Evolutionary conservation across 192 early-diverging fungal species (phyloP).

Genomic region (Podochytrium sp.): DNA sequence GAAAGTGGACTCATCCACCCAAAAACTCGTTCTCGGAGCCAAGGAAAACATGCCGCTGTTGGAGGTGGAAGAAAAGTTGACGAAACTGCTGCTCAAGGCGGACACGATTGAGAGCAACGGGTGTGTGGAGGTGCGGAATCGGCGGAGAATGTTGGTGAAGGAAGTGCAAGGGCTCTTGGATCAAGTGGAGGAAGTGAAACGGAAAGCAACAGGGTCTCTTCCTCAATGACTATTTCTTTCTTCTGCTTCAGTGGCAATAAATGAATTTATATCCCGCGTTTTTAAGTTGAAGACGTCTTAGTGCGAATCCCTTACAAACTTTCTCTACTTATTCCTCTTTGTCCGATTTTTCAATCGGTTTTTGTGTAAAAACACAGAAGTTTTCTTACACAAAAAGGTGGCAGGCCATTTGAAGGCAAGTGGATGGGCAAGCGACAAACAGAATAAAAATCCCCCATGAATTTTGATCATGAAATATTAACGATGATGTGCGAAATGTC

Average conservation of each 20-base stretch:
- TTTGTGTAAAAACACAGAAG: too few species aligned
- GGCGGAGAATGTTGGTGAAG: neutral
- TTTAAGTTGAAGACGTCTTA: too few species aligned
- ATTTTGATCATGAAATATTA: too few species aligned
- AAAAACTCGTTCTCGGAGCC: neutral
- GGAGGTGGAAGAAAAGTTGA: constrained; percentile 17
- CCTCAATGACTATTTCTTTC: neutral
- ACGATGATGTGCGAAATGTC: too few species aligned
- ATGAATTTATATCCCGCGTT: too few species aligned
- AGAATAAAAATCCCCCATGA: too few species aligned
- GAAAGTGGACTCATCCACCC: neutral
- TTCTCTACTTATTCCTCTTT: too few species aligned
- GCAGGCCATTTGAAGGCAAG: too few species aligned
- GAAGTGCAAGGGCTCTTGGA: constrained; percentile 11
- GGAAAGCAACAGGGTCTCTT: neutral
- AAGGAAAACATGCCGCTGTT: constrained; percentile 5
- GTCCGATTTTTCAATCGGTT: too few species aligned
- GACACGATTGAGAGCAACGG: constrained; percentile 11
- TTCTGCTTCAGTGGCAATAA: neutral
- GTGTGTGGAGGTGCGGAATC: neutral
- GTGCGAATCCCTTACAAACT: too few species aligned
- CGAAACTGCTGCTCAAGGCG: constrained; percentile 2
- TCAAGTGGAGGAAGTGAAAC: neutral
- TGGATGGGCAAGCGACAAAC: too few species aligned
- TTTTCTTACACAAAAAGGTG: too few species aligned